Percentiles rank a stretch among this genome's conserved stretches.
phyloP scores from a whole-genome alignment of 345 rosid genomes.

The Eucalyptus curtisii region DNA sequence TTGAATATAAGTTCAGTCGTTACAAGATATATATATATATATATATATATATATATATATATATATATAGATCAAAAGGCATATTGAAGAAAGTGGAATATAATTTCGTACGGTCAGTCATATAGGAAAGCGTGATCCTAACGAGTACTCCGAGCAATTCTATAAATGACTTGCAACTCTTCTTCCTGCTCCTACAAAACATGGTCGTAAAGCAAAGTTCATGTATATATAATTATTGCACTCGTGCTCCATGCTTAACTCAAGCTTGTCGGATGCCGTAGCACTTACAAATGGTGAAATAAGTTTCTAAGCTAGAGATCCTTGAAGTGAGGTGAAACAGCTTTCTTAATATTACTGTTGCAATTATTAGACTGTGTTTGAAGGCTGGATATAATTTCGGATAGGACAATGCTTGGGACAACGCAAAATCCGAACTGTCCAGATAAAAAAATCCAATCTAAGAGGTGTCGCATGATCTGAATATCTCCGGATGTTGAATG shows the following conservation, averaged over 20 bases:
- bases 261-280: neutral
- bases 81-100: neutral
- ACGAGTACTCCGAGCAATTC: neutral
- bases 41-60: too few relatives aligned
- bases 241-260: neutral
- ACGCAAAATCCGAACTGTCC: fast-evolving
- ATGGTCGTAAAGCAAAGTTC: neutral
- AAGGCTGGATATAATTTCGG: neutral
- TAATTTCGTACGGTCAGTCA: neutral
- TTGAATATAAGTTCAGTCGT: neutral
- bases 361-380: neutral
- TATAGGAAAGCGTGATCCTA: neutral
- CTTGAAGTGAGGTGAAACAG: neutral
- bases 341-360: neutral
- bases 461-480: neutral
- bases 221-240: neutral
- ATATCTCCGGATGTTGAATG: neutral
- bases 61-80: neutral
- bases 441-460: neutral
- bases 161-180: neutral
- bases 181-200: neutral
- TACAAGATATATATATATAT: neutral
- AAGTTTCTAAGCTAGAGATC: neutral
- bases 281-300: neutral
- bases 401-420: neutral